Percentiles rank a stretch among this genome's conserved stretches.
Evolutionary conservation across 371 early-diverging fungal genomes (phyloP).

Genomic region (Capniomyces stellatus): DNA sequence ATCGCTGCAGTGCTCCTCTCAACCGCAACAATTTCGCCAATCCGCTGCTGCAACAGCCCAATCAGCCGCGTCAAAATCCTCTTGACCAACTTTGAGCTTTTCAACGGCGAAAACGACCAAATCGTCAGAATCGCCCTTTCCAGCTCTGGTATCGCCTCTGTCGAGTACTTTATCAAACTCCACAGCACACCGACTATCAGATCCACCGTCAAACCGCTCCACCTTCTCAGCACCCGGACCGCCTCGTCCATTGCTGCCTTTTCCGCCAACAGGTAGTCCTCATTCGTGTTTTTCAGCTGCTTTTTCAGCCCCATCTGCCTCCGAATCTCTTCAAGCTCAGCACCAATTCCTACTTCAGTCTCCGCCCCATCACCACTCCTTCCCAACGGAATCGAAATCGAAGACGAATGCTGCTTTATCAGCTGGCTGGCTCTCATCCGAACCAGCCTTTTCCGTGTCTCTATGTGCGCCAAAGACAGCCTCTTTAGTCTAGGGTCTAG

Average conservation of each 20-base stretch:
- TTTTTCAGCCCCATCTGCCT: neutral
- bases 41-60: too few species aligned
- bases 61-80: conserved; percentile 5
- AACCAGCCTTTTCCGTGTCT: neutral
- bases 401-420: neutral
- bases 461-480: neutral
- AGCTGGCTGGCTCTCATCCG: neutral
- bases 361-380: neutral
- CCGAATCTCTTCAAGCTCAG: neutral
- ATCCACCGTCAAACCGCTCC: neutral
- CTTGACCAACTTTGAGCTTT: conserved; percentile 10
- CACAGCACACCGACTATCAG: conserved; percentile 5
- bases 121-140: conserved; percentile 8
- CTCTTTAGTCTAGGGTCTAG: neutral
- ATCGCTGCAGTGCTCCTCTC: neutral
- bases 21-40: too few species aligned
- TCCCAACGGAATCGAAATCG: neutral
- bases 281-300: neutral
- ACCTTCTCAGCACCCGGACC: conserved; percentile 6
- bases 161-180: conserved; percentile 1
- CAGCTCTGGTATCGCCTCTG: conserved; percentile 5
- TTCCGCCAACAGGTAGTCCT: neutral
- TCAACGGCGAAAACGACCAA: conserved; percentile 13
- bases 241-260: conserved; percentile 5
- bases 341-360: too few species aligned